A percentile compares a stretch with the other conserved stretches of the same genome.
phyloP scores from a whole-genome alignment of 2,329 filamentous ascomycete species.

The Cladosporium sp. region DNA sequence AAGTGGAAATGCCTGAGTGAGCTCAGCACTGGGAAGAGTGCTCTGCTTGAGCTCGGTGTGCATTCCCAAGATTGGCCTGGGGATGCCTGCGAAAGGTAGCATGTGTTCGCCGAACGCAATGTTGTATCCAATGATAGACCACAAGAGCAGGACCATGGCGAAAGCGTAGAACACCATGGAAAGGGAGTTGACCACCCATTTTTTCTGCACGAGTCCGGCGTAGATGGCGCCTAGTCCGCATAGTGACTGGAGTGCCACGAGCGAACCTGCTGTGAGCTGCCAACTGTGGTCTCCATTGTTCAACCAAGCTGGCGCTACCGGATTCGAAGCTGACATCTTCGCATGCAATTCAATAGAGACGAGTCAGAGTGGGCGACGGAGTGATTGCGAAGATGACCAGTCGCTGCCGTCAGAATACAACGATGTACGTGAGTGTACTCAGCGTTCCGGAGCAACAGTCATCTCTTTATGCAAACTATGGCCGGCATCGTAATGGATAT shows the following conservation, averaged over 20 bases:
- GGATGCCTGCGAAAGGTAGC: conserved; percentile 47
- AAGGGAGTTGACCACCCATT: conserved; percentile 36
- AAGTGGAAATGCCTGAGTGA: conserved; percentile 41
- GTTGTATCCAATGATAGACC: conserved; percentile 50
- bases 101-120: conserved; percentile 48
- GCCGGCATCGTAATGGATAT: too few relatives aligned
- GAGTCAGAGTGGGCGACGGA: too few relatives aligned
- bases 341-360: too few relatives aligned
- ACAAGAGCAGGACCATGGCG: conserved; percentile 45
- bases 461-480: too few relatives aligned
- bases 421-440: too few relatives aligned
- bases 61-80: conserved; percentile 45
- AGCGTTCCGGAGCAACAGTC: too few relatives aligned
- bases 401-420: too few relatives aligned
- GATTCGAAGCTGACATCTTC: too few relatives aligned
- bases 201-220: conserved; percentile 46
- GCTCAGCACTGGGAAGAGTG: conserved; percentile 38
- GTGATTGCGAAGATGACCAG: too few relatives aligned
- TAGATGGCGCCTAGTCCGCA: conserved; percentile 49
- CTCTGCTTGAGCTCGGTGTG: conserved; percentile 42
- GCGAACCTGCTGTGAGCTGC: conserved; percentile 49
- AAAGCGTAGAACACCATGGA: conserved; percentile 53
- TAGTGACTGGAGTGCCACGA: conserved; percentile 48
- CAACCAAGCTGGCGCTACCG: conserved; percentile 23
- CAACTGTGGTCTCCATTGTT: conserved; percentile 50